Conservation (phyloP, 768 basidiomycete genomes). For the Boletus sp. region DNA sequence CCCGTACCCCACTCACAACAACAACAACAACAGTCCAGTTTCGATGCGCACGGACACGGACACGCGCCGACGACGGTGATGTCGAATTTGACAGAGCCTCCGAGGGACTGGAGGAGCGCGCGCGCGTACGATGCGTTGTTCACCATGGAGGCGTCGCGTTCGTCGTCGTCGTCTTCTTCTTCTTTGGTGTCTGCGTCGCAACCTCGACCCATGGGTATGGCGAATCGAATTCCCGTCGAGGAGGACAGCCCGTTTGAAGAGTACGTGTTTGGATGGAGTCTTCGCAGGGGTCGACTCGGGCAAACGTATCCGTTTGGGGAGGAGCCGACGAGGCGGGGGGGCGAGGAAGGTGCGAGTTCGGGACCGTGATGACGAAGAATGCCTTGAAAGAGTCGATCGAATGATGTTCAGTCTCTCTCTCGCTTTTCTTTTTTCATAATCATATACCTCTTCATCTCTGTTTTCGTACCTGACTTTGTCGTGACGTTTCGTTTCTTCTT, state of each 20-base stretch:
- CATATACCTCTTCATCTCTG: constrained; percentile 2
- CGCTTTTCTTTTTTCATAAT: neutral
- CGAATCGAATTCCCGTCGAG: constrained; percentile 19
- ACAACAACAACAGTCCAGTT: too few species aligned
- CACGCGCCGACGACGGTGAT: constrained; percentile 3
- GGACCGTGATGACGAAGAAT: neutral
- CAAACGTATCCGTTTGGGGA: neutral
- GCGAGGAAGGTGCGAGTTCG: constrained; percentile 6
- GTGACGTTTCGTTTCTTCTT: neutral
- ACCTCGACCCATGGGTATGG: constrained; percentile 13
- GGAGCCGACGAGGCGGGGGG: constrained; percentile 4
- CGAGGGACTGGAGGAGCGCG: constrained; percentile 16
- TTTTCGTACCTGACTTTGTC: neutral
- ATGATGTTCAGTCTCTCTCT: neutral
- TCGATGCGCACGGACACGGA: constrained; percentile 5
- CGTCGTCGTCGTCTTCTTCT: constrained; percentile 13
- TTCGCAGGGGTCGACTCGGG: neutral
- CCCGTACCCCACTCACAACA: too few species aligned
- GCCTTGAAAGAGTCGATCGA: neutral
- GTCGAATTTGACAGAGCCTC: constrained; percentile 8
- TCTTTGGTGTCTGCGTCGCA: neutral
- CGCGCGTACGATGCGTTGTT: constrained; percentile 12
- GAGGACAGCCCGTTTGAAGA: constrained; percentile 22
- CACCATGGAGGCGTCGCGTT: constrained; percentile 11
- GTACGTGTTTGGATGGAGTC: constrained; percentile 13